Conservation (phyloP, 2,329 filamentous ascomycete genomes). For the Myriosclerotinia duriaeana region DNA sequence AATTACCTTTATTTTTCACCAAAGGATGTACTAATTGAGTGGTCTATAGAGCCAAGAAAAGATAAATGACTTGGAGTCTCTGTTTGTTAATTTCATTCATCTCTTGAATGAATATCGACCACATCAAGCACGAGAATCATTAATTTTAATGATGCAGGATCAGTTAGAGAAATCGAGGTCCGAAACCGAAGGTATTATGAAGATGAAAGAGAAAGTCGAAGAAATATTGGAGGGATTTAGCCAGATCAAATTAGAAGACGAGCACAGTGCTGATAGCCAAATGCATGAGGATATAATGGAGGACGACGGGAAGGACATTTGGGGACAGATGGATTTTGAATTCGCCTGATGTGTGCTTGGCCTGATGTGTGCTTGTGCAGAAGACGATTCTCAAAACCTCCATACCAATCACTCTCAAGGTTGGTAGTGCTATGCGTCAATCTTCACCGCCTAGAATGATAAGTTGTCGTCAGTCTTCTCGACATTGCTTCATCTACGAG, state of each 20-base stretch:
- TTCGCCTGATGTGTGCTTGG: constrained; percentile 38
- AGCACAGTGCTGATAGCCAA: constrained; percentile 24
- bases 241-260: constrained; percentile 43
- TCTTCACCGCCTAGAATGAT: background rate
- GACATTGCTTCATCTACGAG: background rate
- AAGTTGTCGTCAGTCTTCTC: background rate
- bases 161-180: constrained; percentile 69
- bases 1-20: background rate
- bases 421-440: background rate
- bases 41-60: constrained; percentile 61
- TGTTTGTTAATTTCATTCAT: constrained; percentile 90
- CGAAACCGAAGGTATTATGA: constrained; percentile 69
- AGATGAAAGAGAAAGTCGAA: constrained; percentile 70
- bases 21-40: constrained; percentile 25
- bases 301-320: constrained; percentile 42
- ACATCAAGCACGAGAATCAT: constrained; percentile 84
- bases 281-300: constrained; percentile 24
- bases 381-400: background rate
- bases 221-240: constrained; percentile 69
- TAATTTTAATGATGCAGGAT: constrained; percentile 85
- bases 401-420: background rate
- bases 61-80: constrained; percentile 72
- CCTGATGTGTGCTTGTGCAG: constrained; percentile 22
- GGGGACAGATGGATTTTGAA: constrained; percentile 47
- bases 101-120: constrained; percentile 92